These are phyloP conservation scores for Maudiozyma barnettii DNA, from an alignment of 805 yeast species.

Conservation along the genomic window DNA sequence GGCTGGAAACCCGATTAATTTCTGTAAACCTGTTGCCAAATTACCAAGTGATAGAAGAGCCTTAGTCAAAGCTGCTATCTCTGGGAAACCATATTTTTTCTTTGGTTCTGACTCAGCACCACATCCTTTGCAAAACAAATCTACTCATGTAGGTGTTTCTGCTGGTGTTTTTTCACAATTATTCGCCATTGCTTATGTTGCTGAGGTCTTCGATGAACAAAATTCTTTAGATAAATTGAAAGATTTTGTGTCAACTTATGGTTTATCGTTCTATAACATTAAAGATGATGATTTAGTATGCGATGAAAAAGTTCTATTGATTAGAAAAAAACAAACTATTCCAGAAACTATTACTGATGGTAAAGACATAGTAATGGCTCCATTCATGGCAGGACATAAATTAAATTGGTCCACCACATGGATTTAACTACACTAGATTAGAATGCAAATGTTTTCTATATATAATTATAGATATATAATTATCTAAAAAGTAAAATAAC, in stretches of 20 bases:
- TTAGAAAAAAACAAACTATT: conserved; percentile 42
- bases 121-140: conserved; percentile 74
- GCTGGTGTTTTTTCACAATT: conserved; percentile 98
- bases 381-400: conserved; percentile 75
- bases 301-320: conserved; percentile 44
- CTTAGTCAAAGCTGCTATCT: conserved; percentile 75
- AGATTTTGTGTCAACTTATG: conserved; percentile 68
- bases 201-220: conserved; percentile 68
- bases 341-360: conserved; percentile 47
- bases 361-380: conserved; percentile 52
- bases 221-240: conserved; percentile 57
- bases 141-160: conserved; percentile 73
- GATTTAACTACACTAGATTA: conserved; percentile 29
- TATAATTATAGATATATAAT: neutral
- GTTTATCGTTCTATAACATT: conserved; percentile 62
- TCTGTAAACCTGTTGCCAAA: conserved; percentile 97
- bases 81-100: conserved; percentile 87
- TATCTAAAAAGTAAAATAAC: neutral
- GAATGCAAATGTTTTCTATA: neutral
- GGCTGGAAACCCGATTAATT: conserved; percentile 94
- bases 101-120: conserved; percentile 99
- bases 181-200: conserved; percentile 70
- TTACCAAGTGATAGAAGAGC: conserved; percentile 77
- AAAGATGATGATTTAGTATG: conserved; percentile 35
- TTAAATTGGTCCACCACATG: conserved; percentile 70